These are phyloP conservation scores for Bretziella fagacearum DNA, from an alignment of 2,329 filamentous ascomycete genomes.

Conservation along the genomic window DNA sequence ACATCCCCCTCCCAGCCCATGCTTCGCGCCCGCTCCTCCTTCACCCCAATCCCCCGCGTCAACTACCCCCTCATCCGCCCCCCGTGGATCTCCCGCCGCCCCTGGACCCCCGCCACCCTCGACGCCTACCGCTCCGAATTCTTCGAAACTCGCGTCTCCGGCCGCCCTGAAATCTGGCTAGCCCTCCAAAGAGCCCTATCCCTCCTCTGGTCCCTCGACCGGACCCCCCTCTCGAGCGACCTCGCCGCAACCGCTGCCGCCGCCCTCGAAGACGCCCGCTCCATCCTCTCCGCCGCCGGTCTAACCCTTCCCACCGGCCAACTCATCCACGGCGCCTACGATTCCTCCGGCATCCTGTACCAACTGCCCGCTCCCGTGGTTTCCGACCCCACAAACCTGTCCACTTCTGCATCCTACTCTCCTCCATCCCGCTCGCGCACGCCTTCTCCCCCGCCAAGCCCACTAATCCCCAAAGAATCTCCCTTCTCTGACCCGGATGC, in stretches of 20 bases:
- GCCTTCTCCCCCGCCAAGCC: not conserved
- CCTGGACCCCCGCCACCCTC: conserved; percentile 54
- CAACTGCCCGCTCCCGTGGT: conserved; percentile 51
- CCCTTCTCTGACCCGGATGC: not conserved
- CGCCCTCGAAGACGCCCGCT: conserved; percentile 53
- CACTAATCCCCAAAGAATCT: not conserved
- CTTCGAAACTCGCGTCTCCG: conserved; percentile 78
- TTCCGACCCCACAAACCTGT: conserved; percentile 42
- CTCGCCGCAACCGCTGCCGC: not conserved
- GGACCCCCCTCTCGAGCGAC: conserved; percentile 23
- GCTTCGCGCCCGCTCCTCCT: not conserved
- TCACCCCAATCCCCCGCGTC: conserved; percentile 20
- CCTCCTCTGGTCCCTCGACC: conserved; percentile 43
- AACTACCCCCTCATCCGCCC: conserved; percentile 52
- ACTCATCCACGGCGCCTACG: conserved; percentile 54
- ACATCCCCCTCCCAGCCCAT: not conserved
- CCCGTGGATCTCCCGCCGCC: conserved; percentile 36
- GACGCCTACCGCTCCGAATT: conserved; percentile 61
- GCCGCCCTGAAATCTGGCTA: conserved; percentile 63
- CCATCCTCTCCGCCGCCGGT: conserved; percentile 60
- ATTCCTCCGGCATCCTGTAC: conserved; percentile 53
- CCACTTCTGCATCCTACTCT: not conserved
- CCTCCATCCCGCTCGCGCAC: not conserved
- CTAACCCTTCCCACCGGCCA: conserved; percentile 60
- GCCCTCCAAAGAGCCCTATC: conserved; percentile 52